These are phyloP conservation scores for Magnaporthales sp. DNA, from an alignment of 2,329 filamentous ascomycete species.

Conservation along the genomic window DNA sequence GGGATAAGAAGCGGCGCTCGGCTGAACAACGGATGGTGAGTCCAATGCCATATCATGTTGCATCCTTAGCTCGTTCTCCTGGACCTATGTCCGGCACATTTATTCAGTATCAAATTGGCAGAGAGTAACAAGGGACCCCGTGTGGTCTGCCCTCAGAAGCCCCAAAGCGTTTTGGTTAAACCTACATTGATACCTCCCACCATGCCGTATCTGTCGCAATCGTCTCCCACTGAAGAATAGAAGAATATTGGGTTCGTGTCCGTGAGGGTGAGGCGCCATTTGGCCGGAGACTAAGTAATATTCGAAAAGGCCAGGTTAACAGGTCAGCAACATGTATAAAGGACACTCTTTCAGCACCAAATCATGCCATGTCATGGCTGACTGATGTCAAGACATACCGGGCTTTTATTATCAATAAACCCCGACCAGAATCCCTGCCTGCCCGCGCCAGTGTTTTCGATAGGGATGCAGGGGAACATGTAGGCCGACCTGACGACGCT, in stretches of 20 bases:
- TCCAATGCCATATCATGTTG: constrained; percentile 5
- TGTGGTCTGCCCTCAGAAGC: background rate
- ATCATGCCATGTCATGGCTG: background rate
- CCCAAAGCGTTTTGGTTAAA: background rate
- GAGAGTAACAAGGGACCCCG: too few relatives aligned
- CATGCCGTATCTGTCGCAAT: constrained; percentile 28
- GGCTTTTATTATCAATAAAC: constrained; percentile 4
- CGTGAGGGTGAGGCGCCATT: constrained; percentile 31
- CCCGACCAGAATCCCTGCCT: constrained; percentile 6
- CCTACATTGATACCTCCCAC: constrained; percentile 32
- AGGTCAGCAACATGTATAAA: background rate
- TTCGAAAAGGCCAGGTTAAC: background rate
- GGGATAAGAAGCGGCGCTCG: background rate
- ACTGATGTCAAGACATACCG: background rate
- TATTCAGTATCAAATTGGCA: background rate
- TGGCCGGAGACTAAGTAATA: constrained; percentile 17
- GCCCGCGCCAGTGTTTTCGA: background rate
- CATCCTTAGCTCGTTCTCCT: constrained; percentile 2
- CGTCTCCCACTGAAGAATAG: constrained; percentile 32
- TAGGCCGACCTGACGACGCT: constrained; percentile 40
- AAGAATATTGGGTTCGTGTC: constrained; percentile 32
- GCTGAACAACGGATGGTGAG: constrained; percentile 5
- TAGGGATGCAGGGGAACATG: constrained; percentile 36
- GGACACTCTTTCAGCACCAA: too few relatives aligned
- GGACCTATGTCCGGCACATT: background rate